Percentiles rank a stretch among this genome's conserved stretches.
Conservation (phyloP, 108 stramenopile species). For the Cyclotella choctawhatcheeana region DNA sequence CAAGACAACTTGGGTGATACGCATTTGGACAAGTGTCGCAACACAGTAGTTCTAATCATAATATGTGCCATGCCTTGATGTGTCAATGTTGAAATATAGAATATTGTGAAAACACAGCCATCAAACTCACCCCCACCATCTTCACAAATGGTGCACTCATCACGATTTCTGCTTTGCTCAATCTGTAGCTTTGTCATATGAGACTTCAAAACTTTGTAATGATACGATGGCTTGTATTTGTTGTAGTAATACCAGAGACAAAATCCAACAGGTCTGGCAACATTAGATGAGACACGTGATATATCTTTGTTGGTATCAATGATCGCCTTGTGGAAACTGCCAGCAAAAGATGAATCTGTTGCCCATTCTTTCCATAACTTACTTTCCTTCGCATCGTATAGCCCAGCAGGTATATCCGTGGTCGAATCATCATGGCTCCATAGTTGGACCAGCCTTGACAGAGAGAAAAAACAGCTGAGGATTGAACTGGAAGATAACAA, state of each 20-base stretch:
- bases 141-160: conserved; percentile 29
- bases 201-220: conserved; percentile 13
- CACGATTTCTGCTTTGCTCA: conserved; percentile 8
- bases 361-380: conserved; percentile 27
- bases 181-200: conserved; percentile 1
- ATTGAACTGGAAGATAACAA: background rate
- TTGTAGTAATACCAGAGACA: conserved; percentile 48
- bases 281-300: conserved; percentile 4
- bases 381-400: background rate
- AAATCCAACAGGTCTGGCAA: conserved; percentile 33
- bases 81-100: background rate
- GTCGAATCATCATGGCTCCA: conserved; percentile 12
- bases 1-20: conserved; percentile 16
- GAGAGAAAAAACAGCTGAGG: background rate
- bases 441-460: conserved; percentile 7
- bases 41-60: conserved; percentile 15
- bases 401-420: background rate
- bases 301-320: conserved; percentile 34
- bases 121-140: conserved; percentile 30
- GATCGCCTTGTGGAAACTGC: conserved; percentile 26
- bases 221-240: conserved; percentile 30
- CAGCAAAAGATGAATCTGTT: conserved; percentile 13
- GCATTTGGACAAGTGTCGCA: conserved; percentile 25
- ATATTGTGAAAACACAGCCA: background rate
- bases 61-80: too few relatives aligned